phyloP scores from a whole-genome alignment of 2,329 filamentous ascomycete species.

The Tolypocladium cylindrosporum region DNA sequence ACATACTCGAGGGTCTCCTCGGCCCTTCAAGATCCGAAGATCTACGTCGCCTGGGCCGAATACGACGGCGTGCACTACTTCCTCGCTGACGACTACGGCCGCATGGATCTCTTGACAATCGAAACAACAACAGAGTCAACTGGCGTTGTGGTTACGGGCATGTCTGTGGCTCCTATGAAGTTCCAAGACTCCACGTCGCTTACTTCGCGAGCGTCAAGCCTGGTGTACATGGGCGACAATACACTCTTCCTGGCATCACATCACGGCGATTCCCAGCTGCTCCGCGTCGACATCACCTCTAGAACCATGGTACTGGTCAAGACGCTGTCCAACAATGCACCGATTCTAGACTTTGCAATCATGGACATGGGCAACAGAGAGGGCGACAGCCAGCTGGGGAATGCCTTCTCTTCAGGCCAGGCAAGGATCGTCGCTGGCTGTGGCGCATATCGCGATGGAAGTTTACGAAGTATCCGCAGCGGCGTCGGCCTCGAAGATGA shows the following conservation, averaged over 20 bases:
- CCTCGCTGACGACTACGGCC: slow-evolving; percentile 86
- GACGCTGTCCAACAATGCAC: slow-evolving; percentile 66
- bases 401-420: slow-evolving; percentile 91
- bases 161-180: slow-evolving; percentile 49
- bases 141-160: slow-evolving; percentile 57
- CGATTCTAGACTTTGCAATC: slow-evolving; percentile 85
- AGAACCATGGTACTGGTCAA: slow-evolving; percentile 56
- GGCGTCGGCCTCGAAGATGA: slow-evolving; percentile 87
- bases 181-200: slow-evolving; percentile 15
- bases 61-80: slow-evolving; percentile 75
- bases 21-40: slow-evolving; percentile 60
- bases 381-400: slow-evolving; percentile 62
- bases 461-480: slow-evolving; percentile 79
- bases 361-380: slow-evolving; percentile 92
- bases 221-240: slow-evolving; percentile 68
- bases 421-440: slow-evolving; percentile 89
- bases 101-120: slow-evolving; percentile 75
- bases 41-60: slow-evolving; percentile 87
- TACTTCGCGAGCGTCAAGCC: slow-evolving; percentile 64
- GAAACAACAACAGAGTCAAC: slow-evolving; percentile 54
- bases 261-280: slow-evolving; percentile 82
- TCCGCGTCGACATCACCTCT: slow-evolving; percentile 40
- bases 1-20: slow-evolving; percentile 57
- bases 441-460: slow-evolving; percentile 81
- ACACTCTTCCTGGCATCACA: slow-evolving; percentile 84